Percentiles rank a stretch among this genome's conserved stretches.
Conservation (phyloP, 192 early-diverging fungal species). For the Bifiguratus adelaidae region DNA sequence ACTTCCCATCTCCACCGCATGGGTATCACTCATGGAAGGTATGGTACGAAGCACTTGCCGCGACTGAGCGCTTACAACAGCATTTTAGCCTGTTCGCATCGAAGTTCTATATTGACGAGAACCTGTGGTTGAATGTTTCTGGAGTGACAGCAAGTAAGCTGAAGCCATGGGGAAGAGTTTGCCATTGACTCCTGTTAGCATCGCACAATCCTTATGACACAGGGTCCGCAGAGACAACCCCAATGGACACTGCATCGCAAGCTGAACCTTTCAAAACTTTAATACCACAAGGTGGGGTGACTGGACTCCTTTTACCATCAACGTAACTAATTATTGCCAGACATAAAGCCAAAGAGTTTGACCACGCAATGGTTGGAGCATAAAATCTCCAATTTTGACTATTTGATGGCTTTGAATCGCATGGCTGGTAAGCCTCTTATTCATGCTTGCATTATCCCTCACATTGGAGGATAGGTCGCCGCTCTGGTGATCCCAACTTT, state of each 20-base stretch:
- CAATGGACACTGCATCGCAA: no score
- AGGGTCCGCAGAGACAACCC: no score
- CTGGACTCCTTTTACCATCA: no score
- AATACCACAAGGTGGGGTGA: no score
- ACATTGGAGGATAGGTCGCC: conserved; percentile 27
- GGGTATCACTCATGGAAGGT: conserved; percentile 46
- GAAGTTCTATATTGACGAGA: conserved; percentile 45
- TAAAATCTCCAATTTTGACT: conserved; percentile 89
- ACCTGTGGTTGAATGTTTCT: conserved; percentile 42
- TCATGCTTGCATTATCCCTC: neutral
- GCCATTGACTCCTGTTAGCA: no score
- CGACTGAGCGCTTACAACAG: no score
- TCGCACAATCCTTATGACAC: no score
- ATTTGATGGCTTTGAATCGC: conserved; percentile 85
- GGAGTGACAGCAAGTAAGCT: no score
- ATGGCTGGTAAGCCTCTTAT: conserved; percentile 48
- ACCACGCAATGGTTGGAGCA: conserved; percentile 65
- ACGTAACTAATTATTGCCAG: conserved; percentile 7
- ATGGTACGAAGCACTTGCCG: no score
- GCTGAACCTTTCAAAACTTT: no score
- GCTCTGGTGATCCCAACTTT: conserved; percentile 50
- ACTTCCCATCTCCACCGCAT: conserved; percentile 35
- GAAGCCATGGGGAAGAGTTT: no score
- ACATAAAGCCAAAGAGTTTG: conserved; percentile 26
- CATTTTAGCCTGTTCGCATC: conserved; percentile 25